Percentiles rank a stretch among this genome's conserved stretches.
phyloP scores from a whole-genome alignment of 2,329 filamentous ascomycete species.

The Penicillium decumbens region DNA sequence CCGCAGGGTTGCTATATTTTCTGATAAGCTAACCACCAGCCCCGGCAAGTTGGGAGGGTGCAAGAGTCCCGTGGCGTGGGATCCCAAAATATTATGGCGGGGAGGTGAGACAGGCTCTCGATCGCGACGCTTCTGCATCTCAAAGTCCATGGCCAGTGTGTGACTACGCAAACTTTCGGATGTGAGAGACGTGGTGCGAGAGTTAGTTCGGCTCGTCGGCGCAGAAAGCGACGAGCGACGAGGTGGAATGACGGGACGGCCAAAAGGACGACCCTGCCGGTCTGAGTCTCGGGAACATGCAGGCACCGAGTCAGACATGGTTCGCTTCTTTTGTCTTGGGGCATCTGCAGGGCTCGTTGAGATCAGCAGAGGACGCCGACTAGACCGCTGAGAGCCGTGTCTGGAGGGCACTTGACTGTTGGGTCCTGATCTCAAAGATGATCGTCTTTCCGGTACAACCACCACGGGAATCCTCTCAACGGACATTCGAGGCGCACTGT shows the following conservation, averaged over 20 bases:
- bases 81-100: constrained; percentile 19
- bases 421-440: constrained; percentile 40
- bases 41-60: constrained; percentile 35
- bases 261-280: constrained; percentile 27
- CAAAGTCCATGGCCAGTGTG: constrained; percentile 27
- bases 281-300: constrained; percentile 23
- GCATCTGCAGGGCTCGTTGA: constrained; percentile 33
- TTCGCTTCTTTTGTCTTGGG: constrained; percentile 33
- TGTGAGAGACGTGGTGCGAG: constrained; percentile 43
- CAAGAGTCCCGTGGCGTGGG: constrained; percentile 13
- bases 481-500: constrained; percentile 27
- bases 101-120: constrained; percentile 21
- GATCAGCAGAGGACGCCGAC: constrained; percentile 34
- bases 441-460: constrained; percentile 46
- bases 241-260: constrained; percentile 35
- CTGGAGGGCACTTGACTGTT: constrained; percentile 38
- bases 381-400: constrained; percentile 38
- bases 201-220: constrained; percentile 44
- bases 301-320: constrained; percentile 40
- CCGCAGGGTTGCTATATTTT: constrained; percentile 41
- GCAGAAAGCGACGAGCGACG: constrained; percentile 46
- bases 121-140: constrained; percentile 19
- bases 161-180: constrained; percentile 40
- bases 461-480: constrained; percentile 46
- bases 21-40: constrained; percentile 32